These are phyloP conservation scores for Epicoccum nigrum DNA, from an alignment of 2,329 filamentous ascomycete genomes.

Conservation along the genomic window DNA sequence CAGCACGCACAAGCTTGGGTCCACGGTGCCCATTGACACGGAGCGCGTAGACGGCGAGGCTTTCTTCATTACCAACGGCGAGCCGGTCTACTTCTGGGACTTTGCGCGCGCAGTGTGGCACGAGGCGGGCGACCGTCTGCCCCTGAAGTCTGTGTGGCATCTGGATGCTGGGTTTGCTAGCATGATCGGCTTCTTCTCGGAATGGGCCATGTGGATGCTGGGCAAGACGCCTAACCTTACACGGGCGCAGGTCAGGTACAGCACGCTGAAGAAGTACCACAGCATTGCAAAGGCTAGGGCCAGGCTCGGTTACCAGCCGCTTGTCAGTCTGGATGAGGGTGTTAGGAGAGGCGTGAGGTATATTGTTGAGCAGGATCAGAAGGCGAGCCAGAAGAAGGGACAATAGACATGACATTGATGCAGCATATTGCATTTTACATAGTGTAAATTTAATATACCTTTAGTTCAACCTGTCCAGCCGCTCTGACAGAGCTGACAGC, in stretches of 20 bases:
- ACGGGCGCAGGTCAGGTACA: slow-evolving; percentile 63
- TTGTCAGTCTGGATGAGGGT: slow-evolving; percentile 71
- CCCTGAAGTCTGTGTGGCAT: slow-evolving; percentile 51
- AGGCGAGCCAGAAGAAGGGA: slow-evolving; percentile 43
- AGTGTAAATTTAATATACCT: slow-evolving; percentile 22
- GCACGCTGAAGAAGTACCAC: slow-evolving; percentile 78
- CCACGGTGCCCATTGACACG: slow-evolving; percentile 49
- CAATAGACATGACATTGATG: slow-evolving; percentile 27
- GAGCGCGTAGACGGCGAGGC: slow-evolving; percentile 58
- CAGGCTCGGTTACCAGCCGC: slow-evolving; percentile 71
- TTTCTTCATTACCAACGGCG: slow-evolving; percentile 59
- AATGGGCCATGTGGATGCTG: slow-evolving; percentile 53
- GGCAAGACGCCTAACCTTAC: slow-evolving; percentile 56
- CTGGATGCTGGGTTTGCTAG: slow-evolving; percentile 51
- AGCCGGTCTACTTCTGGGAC: slow-evolving; percentile 59
- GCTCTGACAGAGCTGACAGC: neutral
- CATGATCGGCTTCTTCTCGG: slow-evolving; percentile 51
- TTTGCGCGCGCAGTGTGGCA: slow-evolving; percentile 56
- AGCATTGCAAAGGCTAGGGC: slow-evolving; percentile 76
- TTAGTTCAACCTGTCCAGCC: neutral
- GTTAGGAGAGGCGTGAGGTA: slow-evolving; percentile 54
- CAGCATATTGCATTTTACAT: slow-evolving; percentile 9
- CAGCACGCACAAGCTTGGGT: slow-evolving; percentile 47
- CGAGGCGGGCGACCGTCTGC: slow-evolving; percentile 49
- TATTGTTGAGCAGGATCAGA: slow-evolving; percentile 43